phyloP scores from a whole-genome alignment of 495 filamentous ascomycete genomes.

The Pseudevernia furfuracea region DNA sequence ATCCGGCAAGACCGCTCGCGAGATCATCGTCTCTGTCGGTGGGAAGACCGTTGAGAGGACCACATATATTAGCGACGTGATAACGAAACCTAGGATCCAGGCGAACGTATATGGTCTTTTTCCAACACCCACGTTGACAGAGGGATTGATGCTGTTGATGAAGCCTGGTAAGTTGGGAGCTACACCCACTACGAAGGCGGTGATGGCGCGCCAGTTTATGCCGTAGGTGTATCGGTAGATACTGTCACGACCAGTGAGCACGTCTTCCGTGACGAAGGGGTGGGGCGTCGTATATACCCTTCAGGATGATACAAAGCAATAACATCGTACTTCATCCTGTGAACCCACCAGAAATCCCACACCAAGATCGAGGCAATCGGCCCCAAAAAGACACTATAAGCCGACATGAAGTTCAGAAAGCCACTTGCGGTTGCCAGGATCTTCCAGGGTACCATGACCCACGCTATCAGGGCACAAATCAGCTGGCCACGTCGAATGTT shows the following conservation, averaged over 20 bases:
- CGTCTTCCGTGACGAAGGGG: background rate
- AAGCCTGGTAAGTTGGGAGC: conserved; percentile 54
- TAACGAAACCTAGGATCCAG: conserved; percentile 48
- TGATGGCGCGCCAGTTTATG: conserved; percentile 58
- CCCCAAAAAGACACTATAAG: conserved; percentile 59
- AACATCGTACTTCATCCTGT: conserved; percentile 52
- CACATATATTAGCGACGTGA: conserved; percentile 41
- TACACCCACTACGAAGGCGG: conserved; percentile 56
- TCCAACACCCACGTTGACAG: conserved; percentile 40
- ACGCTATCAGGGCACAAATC: conserved; percentile 50
- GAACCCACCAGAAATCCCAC: conserved; percentile 61
- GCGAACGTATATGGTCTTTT: conserved; percentile 48
- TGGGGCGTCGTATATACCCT: conserved; percentile 4
- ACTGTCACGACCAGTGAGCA: conserved; percentile 2
- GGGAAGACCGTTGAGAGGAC: conserved; percentile 36
- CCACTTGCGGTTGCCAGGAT: conserved; percentile 51
- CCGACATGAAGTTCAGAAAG: conserved; percentile 56
- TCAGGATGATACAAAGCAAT: conserved; percentile 42
- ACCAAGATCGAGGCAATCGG: conserved; percentile 62
- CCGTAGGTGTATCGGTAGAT: conserved; percentile 52
- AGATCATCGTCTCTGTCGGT: conserved; percentile 34
- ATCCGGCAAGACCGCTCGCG: conserved; percentile 39
- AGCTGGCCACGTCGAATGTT: conserved; percentile 59
- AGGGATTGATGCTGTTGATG: conserved; percentile 42
- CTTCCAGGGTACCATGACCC: conserved; percentile 58